Percentiles rank a stretch among this genome's conserved stretches.
phyloP scores from a whole-genome alignment of 495 filamentous ascomycete species.

The Penicillium egyptiacum region DNA sequence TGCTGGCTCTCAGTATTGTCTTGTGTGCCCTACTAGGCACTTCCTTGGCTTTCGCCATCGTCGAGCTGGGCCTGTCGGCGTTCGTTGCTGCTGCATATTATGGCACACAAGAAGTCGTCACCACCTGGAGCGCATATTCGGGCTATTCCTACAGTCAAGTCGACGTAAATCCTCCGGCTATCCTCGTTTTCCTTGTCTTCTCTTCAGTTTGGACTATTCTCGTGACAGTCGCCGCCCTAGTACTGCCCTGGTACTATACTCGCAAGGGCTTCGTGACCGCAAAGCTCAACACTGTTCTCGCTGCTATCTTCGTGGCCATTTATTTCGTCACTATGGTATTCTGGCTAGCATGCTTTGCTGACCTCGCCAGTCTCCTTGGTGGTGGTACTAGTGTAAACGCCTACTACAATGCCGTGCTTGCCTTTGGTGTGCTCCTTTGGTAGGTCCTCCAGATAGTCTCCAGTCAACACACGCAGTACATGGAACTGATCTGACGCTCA shows the following conservation, averaged over 20 bases:
- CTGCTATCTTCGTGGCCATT: constrained; percentile 18
- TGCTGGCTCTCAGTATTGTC: constrained; percentile 30
- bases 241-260: constrained; percentile 28
- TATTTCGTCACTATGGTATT: constrained; percentile 37
- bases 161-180: constrained; percentile 21
- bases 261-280: constrained; percentile 18
- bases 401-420: constrained; percentile 29
- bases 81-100: constrained; percentile 16
- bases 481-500: not conserved
- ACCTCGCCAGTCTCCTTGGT: constrained; percentile 23
- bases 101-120: not conserved
- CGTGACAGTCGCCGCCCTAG: constrained; percentile 14
- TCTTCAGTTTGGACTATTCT: constrained; percentile 29
- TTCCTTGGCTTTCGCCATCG: constrained; percentile 23
- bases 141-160: constrained; percentile 18
- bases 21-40: constrained; percentile 28
- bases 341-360: constrained; percentile 37
- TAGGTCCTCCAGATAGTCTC: constrained; percentile 5
- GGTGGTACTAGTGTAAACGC: constrained; percentile 7
- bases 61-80: constrained; percentile 31
- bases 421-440: constrained; percentile 36
- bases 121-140: constrained; percentile 11
- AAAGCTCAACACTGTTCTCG: constrained; percentile 27
- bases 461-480: not conserved
- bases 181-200: constrained; percentile 31